Conservation (phyloP, 2,329 filamentous ascomycete genomes). For the Claviceps paspali region DNA sequence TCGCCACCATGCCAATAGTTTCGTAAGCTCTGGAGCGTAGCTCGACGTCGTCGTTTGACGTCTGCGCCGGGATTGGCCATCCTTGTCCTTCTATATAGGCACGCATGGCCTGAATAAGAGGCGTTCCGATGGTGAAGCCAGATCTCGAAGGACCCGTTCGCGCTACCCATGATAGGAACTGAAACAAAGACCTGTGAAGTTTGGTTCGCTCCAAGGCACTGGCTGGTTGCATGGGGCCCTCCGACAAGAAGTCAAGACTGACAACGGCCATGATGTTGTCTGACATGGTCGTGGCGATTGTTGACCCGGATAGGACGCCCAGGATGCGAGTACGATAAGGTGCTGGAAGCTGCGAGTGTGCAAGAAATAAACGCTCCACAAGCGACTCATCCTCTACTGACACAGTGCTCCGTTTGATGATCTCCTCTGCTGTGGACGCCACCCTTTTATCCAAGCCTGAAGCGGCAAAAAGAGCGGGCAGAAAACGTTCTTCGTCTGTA, state of each 20-base stretch:
- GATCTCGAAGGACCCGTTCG: constrained; percentile 46
- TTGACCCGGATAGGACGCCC: constrained; percentile 60
- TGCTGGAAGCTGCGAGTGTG: constrained; percentile 60
- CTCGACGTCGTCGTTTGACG: constrained; percentile 43
- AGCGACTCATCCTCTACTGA: constrained; percentile 55
- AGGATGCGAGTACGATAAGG: constrained; percentile 68
- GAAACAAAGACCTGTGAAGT: constrained; percentile 67
- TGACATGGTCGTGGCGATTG: constrained; percentile 53
- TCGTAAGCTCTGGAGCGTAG: constrained; percentile 77
- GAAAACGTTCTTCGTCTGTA: constrained; percentile 63
- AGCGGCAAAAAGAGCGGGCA: constrained; percentile 71
- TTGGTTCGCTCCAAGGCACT: constrained; percentile 62
- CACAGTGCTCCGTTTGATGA: constrained; percentile 64
- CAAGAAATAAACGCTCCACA: constrained; percentile 50
- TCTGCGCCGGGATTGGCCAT: constrained; percentile 56
- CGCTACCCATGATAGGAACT: constrained; percentile 77
- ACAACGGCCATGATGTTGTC: constrained; percentile 55
- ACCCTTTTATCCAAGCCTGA: constrained; percentile 71
- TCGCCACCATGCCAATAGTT: constrained; percentile 69
- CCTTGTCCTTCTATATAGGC: constrained; percentile 67
- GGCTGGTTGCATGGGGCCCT: constrained; percentile 17
- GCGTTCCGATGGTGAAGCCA: constrained; percentile 51
- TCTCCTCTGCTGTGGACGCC: constrained; percentile 72
- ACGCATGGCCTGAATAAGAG: constrained; percentile 52
- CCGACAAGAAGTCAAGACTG: constrained; percentile 42